A percentile compares a stretch with the other conserved stretches of the same genome.
Conservation (phyloP, 2,329 filamentous ascomycete genomes). For the Penicillium sp. region DNA sequence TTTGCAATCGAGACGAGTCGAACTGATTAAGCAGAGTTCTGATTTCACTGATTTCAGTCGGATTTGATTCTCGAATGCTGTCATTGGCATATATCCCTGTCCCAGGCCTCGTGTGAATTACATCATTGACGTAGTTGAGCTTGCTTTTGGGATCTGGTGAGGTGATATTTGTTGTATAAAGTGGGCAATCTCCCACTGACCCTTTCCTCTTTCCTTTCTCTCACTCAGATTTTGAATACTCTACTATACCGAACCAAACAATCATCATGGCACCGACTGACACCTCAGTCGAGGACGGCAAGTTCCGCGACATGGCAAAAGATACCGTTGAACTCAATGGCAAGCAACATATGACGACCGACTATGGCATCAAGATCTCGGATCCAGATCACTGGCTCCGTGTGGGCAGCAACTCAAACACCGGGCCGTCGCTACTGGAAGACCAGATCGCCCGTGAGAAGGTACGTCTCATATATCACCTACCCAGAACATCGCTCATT, state of each 20-base stretch:
- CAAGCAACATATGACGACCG: constrained; percentile 63
- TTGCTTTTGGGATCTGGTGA: neutral
- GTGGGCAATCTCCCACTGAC: neutral
- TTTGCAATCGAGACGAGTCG: neutral
- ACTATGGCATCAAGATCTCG: constrained; percentile 68
- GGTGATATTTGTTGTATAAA: neutral
- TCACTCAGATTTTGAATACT: no score
- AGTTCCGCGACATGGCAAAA: constrained; percentile 58
- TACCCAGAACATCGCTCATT: neutral
- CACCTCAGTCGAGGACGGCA: constrained; percentile 32
- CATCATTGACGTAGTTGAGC: constrained; percentile 11
- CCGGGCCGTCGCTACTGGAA: constrained; percentile 65
- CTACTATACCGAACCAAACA: neutral
- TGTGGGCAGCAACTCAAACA: constrained; percentile 57
- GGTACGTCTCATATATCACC: constrained; percentile 40
- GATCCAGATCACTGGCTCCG: constrained; percentile 76
- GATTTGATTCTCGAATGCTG: neutral
- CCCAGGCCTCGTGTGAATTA: constrained; percentile 3
- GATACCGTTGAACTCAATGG: constrained; percentile 57
- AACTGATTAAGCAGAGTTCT: neutral
- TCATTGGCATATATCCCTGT: neutral
- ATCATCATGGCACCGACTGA: constrained; percentile 14
- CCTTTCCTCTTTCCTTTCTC: no score
- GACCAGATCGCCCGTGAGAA: constrained; percentile 70
- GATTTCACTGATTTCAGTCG: neutral